A percentile compares a stretch with the other conserved stretches of the same genome.
These are phyloP conservation scores for Cryphonectria naterciae DNA, from an alignment of 2,329 filamentous ascomycete species.

Conservation along the genomic window DNA sequence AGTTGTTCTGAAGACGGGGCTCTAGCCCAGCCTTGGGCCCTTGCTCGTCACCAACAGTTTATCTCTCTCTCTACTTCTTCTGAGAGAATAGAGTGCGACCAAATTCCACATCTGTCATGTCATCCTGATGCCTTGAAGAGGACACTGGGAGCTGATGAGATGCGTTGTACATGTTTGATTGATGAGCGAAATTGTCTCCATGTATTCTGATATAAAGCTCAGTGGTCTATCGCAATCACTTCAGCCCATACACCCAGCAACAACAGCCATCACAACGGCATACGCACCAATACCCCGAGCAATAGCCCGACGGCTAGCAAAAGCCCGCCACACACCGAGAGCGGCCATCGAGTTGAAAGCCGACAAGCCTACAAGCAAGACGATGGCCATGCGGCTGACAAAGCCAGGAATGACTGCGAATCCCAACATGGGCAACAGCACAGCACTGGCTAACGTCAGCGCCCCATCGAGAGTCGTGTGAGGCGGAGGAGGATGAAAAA, in stretches of 20 bases:
- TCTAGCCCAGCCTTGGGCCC: background rate
- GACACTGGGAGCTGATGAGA: background rate
- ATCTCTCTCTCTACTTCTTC: too few species aligned
- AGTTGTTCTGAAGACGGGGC: background rate
- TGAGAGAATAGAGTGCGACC: background rate
- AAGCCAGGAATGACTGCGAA: constrained; percentile 63
- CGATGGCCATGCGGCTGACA: constrained; percentile 60
- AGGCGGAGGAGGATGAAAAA: background rate
- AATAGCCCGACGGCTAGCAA: constrained; percentile 2
- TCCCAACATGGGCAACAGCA: constrained; percentile 61
- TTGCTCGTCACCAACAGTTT: background rate
- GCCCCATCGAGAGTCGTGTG: constrained; percentile 39
- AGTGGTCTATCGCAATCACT: background rate
- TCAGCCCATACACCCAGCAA: constrained; percentile 12
- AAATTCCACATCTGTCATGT: background rate
- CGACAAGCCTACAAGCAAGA: constrained; percentile 52
- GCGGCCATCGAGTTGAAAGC: constrained; percentile 2
- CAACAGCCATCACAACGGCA: constrained; percentile 18
- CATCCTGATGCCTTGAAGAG: background rate
- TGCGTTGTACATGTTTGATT: background rate
- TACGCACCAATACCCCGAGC: constrained; percentile 13
- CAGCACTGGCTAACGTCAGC: constrained; percentile 51
- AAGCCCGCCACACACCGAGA: background rate
- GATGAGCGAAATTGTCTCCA: background rate
- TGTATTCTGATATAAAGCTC: background rate